Percentiles rank a stretch among this genome's conserved stretches.
phyloP scores from a whole-genome alignment of 805 yeast species.

The Limtongozyma cylindracea region DNA sequence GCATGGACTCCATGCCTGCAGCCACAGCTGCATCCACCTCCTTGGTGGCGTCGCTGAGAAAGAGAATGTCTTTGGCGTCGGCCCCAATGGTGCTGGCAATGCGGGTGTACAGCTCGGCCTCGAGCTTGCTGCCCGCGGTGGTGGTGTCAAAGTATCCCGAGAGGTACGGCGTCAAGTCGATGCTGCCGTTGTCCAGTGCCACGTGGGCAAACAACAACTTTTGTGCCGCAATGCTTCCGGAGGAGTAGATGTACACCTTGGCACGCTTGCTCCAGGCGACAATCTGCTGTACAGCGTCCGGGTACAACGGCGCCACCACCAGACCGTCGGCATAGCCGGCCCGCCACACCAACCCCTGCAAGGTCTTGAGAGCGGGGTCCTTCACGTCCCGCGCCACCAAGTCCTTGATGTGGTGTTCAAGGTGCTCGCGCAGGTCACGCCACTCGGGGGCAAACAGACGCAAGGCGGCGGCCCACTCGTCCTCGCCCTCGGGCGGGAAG shows the following conservation, averaged over 20 bases:
- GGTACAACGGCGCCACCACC: conserved; percentile 50
- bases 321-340: conserved; percentile 58
- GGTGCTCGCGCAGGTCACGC: conserved; percentile 5
- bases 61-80: conserved; percentile 16
- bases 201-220: conserved; percentile 51
- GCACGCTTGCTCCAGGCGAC: too few species aligned
- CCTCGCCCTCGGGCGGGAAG: conserved; percentile 4
- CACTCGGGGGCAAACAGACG: conserved; percentile 17
- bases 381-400: conserved; percentile 49
- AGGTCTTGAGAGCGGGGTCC: conserved; percentile 46
- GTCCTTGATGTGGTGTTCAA: conserved; percentile 21
- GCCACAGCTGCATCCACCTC: conserved; percentile 56
- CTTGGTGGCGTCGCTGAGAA: conserved; percentile 55
- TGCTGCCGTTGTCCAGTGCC: conserved; percentile 7
- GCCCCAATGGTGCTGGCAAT: conserved; percentile 20
- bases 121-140: conserved; percentile 54
- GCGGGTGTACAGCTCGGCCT: conserved; percentile 24
- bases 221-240: conserved; percentile 80
- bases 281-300: conserved; percentile 42
- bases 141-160: conserved; percentile 66
- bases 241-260: conserved; percentile 52
- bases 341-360: conserved; percentile 74
- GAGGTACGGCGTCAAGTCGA: conserved; percentile 27
- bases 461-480: conserved; percentile 9
- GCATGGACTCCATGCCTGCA: conserved; percentile 30